These are phyloP conservation scores for Pythium brachiatum DNA, from an alignment of 352 stramenopile species.

Conservation along the genomic window DNA sequence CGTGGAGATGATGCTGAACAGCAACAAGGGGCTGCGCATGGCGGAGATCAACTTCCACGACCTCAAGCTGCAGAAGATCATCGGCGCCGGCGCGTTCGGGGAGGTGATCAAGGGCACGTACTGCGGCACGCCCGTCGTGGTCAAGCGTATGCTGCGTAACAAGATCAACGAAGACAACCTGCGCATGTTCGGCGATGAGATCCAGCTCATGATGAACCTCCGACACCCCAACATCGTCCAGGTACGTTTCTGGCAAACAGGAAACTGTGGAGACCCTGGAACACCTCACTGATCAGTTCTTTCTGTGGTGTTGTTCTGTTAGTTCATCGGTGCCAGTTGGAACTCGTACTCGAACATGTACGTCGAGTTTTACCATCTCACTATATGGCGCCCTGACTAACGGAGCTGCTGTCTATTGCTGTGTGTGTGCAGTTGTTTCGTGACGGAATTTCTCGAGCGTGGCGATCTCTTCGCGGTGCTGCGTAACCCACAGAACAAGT, in stretches of 20 bases:
- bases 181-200: constrained; percentile 87
- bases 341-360: constrained; percentile 92
- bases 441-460: constrained; percentile 85
- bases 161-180: constrained; percentile 89
- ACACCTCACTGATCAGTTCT: neutral
- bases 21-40: constrained; percentile 85
- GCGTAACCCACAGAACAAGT: constrained; percentile 73
- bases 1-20: constrained; percentile 87
- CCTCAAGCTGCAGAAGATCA: constrained; percentile 87
- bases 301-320: neutral
- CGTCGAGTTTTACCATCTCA: constrained; percentile 19
- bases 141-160: constrained; percentile 88
- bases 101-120: constrained; percentile 90
- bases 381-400: neutral
- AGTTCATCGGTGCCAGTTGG: constrained; percentile 90
- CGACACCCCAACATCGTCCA: constrained; percentile 87
- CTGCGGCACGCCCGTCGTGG: constrained; percentile 83
- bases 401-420: neutral
- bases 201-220: constrained; percentile 90
- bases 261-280: neutral
- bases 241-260: constrained; percentile 20
- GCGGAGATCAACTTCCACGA: constrained; percentile 89
- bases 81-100: constrained; percentile 79
- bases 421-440: constrained; percentile 62
- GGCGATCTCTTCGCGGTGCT: constrained; percentile 82